phyloP scores from a whole-genome alignment of 2,329 filamentous ascomycete species.

The Sporothrix euskadiensis region DNA sequence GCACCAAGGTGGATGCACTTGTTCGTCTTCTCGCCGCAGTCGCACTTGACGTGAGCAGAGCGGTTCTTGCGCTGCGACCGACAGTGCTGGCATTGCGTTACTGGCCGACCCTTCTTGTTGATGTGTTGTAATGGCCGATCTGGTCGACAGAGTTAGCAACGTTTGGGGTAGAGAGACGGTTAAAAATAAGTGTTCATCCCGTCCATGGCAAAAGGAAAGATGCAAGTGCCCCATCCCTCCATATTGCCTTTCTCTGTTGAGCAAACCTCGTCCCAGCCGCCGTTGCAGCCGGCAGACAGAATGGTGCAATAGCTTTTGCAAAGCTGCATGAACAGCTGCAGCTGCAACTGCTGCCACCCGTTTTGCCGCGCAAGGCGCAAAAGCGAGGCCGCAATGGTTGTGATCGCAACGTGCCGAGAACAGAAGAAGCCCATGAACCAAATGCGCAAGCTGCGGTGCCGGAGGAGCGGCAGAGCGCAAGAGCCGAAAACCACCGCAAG shows the following conservation, averaged over 20 bases:
- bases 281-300: neutral
- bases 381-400: constrained; percentile 14
- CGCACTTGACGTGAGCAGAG: constrained; percentile 91
- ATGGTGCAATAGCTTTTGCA: neutral
- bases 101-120: constrained; percentile 95
- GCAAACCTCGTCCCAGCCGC: neutral
- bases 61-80: constrained; percentile 94
- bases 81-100: constrained; percentile 97
- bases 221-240: neutral
- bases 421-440: neutral
- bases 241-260: neutral
- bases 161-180: neutral
- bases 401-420: neutral
- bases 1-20: constrained; percentile 62
- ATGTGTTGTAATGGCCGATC: constrained; percentile 91
- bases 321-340: neutral
- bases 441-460: neutral
- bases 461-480: neutral
- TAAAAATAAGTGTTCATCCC: neutral
- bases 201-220: neutral
- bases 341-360: neutral
- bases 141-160: constrained; percentile 41
- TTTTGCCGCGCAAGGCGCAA: constrained; percentile 16
- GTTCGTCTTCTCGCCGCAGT: constrained; percentile 91
- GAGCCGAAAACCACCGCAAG: neutral